phyloP scores from a whole-genome alignment of 2,329 filamentous ascomycete species.

The Capronia coronata region DNA sequence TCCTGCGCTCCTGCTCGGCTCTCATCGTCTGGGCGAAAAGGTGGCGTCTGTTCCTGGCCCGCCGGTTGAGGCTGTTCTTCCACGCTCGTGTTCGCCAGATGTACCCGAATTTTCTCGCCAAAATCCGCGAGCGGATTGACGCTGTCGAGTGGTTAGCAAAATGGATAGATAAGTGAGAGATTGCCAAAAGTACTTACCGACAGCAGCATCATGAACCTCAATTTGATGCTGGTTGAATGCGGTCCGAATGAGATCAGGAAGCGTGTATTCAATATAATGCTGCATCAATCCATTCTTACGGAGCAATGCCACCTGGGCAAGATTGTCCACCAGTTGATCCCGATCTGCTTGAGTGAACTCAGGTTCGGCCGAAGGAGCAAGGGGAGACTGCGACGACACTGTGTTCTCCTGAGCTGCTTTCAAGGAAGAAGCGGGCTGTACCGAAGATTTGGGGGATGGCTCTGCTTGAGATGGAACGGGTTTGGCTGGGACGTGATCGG shows the following conservation, averaged over 20 bases:
- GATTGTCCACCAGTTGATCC: constrained; percentile 7
- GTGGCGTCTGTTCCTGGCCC: constrained; percentile 35
- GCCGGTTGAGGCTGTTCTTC: constrained; percentile 32
- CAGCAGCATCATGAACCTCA: constrained; percentile 15
- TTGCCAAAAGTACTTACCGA: constrained; percentile 19
- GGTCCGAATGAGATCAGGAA: constrained; percentile 17
- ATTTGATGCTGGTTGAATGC: constrained; percentile 17
- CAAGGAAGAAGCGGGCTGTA: not conserved
- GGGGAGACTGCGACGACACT: constrained; percentile 13
- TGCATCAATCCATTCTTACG: constrained; percentile 21
- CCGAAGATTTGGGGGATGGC: not conserved
- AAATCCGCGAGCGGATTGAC: constrained; percentile 31
- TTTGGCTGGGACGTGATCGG: not conserved
- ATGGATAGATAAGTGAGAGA: not conserved
- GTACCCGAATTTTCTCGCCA: constrained; percentile 34
- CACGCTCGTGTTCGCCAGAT: constrained; percentile 36
- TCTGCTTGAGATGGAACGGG: not conserved
- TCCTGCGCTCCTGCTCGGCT: constrained; percentile 23
- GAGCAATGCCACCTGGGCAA: constrained; percentile 19
- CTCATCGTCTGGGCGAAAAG: constrained; percentile 27
- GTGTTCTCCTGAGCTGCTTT: constrained; percentile 8
- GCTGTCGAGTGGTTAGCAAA: constrained; percentile 12
- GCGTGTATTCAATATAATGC: constrained; percentile 22
- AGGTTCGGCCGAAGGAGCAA: constrained; percentile 3
- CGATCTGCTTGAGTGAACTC: constrained; percentile 9